phyloP scores from a whole-genome alignment of 2,329 filamentous ascomycete species.

The Ophiostoma montium region DNA sequence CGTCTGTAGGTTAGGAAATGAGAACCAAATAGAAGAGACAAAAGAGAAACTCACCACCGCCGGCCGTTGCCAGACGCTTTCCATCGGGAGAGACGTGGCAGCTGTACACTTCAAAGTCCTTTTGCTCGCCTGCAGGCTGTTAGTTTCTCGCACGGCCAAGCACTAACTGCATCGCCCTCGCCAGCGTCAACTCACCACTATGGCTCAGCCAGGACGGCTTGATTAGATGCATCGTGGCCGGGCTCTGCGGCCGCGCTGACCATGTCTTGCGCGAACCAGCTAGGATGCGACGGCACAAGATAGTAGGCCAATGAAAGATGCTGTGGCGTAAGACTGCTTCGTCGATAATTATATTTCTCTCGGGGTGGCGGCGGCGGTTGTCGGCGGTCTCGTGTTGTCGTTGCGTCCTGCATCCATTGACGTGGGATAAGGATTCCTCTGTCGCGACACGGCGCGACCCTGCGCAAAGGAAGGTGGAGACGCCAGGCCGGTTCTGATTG shows the following conservation, averaged over 20 bases:
- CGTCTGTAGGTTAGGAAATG: slow-evolving; percentile 44
- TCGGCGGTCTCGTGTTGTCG: neutral
- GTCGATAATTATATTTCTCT: no score
- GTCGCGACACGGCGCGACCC: neutral
- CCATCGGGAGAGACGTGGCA: slow-evolving; percentile 95
- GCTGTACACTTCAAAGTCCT: slow-evolving; percentile 97
- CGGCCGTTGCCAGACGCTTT: slow-evolving; percentile 78
- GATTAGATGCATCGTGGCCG: slow-evolving; percentile 60
- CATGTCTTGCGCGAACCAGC: slow-evolving; percentile 11
- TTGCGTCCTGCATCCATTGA: slow-evolving; percentile 16
- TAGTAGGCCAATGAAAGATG: no score
- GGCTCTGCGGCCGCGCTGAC: slow-evolving; percentile 7
- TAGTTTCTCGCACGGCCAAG: neutral
- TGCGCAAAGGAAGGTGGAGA: neutral
- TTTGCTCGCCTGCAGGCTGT: slow-evolving; percentile 60
- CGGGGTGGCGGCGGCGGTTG: neutral
- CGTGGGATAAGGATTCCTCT: neutral
- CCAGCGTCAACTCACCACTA: slow-evolving; percentile 46
- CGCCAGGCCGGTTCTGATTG: neutral
- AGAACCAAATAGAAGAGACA: neutral
- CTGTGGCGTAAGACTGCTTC: no score
- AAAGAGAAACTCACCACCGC: slow-evolving; percentile 51
- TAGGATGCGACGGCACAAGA: no score
- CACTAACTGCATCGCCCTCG: neutral
- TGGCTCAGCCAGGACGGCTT: slow-evolving; percentile 95